Evolutionary conservation across 257 asterid genomes (phyloP).

Genomic region (Solanum rostratum): DNA sequence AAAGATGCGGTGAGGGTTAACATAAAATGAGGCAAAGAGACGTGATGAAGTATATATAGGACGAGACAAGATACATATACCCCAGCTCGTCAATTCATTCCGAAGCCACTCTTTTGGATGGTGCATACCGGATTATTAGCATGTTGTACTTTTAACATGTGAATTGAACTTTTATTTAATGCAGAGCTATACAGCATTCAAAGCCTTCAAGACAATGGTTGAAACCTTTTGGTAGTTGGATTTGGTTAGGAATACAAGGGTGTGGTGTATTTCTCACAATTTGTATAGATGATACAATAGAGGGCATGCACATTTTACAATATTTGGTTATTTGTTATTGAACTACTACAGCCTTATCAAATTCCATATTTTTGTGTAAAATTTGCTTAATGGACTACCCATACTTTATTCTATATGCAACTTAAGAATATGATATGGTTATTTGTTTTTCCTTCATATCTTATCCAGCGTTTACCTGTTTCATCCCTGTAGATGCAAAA

Average conservation of each 20-base stretch:
- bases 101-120: background rate
- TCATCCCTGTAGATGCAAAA: background rate
- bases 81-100: background rate
- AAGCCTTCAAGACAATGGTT: background rate
- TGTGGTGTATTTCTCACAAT: background rate
- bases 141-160: background rate
- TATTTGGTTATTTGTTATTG: background rate
- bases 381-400: background rate
- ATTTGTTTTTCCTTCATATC: background rate
- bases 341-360: background rate
- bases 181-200: background rate
- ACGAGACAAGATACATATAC: background rate
- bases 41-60: background rate
- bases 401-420: background rate
- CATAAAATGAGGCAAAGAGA: background rate
- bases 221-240: background rate
- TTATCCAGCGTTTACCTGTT: background rate
- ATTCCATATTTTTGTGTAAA: background rate
- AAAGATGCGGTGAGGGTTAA: constrained; percentile 29
- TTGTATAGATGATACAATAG: background rate
- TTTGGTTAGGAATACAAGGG: background rate
- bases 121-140: background rate
- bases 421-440: background rate
- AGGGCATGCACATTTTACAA: background rate
- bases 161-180: background rate